Evolutionary conservation across 768 basidiomycete species (phyloP).

Genomic region (Leccinum arenicola): DNA sequence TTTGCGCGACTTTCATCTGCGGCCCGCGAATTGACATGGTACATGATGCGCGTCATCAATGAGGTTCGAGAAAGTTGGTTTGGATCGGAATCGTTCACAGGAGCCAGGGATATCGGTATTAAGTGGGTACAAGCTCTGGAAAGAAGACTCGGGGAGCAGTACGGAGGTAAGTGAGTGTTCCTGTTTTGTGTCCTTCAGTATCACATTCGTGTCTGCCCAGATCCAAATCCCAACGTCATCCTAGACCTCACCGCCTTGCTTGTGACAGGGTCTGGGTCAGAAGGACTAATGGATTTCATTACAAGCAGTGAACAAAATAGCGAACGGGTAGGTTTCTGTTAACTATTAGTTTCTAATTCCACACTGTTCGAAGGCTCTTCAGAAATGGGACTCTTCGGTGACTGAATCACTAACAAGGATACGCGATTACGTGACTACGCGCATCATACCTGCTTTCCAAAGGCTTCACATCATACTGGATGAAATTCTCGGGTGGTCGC

Average conservation of each 20-base stretch:
- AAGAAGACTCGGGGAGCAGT: constrained; percentile 60
- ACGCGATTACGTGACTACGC: constrained; percentile 70
- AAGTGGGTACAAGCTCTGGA: constrained; percentile 71
- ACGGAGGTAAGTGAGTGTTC: constrained; percentile 56
- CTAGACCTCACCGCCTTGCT: constrained; percentile 71
- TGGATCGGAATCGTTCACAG: constrained; percentile 61
- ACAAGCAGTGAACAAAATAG: constrained; percentile 78
- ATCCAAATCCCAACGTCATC: constrained; percentile 58
- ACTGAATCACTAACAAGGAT: constrained; percentile 67
- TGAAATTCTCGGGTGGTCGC: constrained; percentile 77
- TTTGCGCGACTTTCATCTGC: constrained; percentile 69
- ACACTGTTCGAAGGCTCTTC: constrained; percentile 54
- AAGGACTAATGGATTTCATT: constrained; percentile 69
- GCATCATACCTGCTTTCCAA: constrained; percentile 71
- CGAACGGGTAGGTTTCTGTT: constrained; percentile 57
- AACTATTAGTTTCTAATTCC: constrained; percentile 16
- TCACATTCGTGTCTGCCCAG: constrained; percentile 35
- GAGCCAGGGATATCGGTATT: constrained; percentile 69
- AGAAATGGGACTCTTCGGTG: constrained; percentile 80
- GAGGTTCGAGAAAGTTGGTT: constrained; percentile 76
- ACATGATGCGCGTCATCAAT: constrained; percentile 62
- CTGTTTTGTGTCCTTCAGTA: constrained; percentile 9
- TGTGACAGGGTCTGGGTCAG: constrained; percentile 68
- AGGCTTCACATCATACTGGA: constrained; percentile 72
- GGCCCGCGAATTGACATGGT: constrained; percentile 69